Percentiles rank a stretch among this genome's conserved stretches.
These are phyloP conservation scores for Dryas octopetala DNA, from an alignment of 306 rosid genomes.

Conservation along the genomic window DNA sequence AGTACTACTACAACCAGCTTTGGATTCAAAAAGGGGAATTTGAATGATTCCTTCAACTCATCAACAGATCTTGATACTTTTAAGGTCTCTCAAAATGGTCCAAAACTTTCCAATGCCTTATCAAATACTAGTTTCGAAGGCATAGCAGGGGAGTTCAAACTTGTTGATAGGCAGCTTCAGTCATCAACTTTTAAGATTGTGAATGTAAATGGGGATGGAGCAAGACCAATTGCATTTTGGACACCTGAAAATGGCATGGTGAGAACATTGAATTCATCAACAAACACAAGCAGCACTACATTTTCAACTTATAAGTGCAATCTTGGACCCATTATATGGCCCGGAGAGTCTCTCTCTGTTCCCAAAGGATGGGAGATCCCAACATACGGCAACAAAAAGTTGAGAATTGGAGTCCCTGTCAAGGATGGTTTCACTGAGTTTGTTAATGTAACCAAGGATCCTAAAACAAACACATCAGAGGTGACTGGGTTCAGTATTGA, in stretches of 20 bases:
- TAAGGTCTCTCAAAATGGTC: slow-evolving; percentile 11
- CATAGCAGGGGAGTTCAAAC: slow-evolving; percentile 41
- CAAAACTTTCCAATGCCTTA: slow-evolving; percentile 19
- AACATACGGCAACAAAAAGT: slow-evolving; percentile 11
- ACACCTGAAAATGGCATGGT: slow-evolving; percentile 10
- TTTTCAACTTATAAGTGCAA: slow-evolving; percentile 3
- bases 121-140: slow-evolving; percentile 38
- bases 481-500: slow-evolving; percentile 38
- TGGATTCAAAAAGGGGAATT: not conserved
- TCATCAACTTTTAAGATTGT: slow-evolving; percentile 39
- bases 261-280: not conserved
- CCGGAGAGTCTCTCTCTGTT: slow-evolving; percentile 28
- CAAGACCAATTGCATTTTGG: slow-evolving; percentile 14
- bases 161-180: slow-evolving; percentile 34
- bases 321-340: slow-evolving; percentile 37
- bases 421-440: slow-evolving; percentile 24
- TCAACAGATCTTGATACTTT: slow-evolving; percentile 16
- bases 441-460: slow-evolving; percentile 12
- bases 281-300: not conserved
- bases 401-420: slow-evolving; percentile 43
- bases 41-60: not conserved
- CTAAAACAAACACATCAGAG: no score
- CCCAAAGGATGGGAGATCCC: slow-evolving; percentile 48
- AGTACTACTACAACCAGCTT: not conserved
- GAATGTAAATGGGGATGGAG: slow-evolving; percentile 28